A percentile compares a stretch with the other conserved stretches of the same genome.
Conservation (phyloP, 2,329 filamentous ascomycete species). For the Orbilia brochopaga region DNA sequence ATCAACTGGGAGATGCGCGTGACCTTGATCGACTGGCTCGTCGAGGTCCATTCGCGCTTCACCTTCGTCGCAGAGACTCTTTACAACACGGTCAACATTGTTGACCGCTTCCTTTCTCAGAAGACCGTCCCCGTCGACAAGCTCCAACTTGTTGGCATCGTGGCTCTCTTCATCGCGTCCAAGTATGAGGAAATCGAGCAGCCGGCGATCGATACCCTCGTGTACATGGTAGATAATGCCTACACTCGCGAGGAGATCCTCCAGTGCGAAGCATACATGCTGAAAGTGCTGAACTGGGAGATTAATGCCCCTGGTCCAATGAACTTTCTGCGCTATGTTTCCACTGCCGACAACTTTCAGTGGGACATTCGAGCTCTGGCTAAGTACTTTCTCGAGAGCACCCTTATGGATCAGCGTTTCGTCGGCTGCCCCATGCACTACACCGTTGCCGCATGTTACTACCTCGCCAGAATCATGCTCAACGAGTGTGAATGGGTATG, state of each 20-base stretch:
- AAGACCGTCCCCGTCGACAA: constrained; percentile 96
- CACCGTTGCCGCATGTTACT: constrained; percentile 88
- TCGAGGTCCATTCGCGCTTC: constrained; percentile 94
- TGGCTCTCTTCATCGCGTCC: constrained; percentile 90
- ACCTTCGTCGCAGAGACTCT: constrained; percentile 89
- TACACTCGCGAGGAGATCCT: constrained; percentile 85
- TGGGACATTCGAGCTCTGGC: constrained; percentile 91
- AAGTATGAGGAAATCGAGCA: constrained; percentile 99
- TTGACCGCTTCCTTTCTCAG: constrained; percentile 91
- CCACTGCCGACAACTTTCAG: constrained; percentile 98
- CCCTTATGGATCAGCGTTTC: constrained; percentile 97
- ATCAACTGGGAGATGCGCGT: constrained; percentile 99
- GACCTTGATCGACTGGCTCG: constrained; percentile 96
- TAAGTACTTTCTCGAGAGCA: constrained; percentile 97
- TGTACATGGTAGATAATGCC: constrained; percentile 95
- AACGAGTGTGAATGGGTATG: constrained; percentile 93
- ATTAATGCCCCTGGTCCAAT: constrained; percentile 98
- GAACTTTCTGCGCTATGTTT: constrained; percentile 95
- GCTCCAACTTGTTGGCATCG: constrained; percentile 93
- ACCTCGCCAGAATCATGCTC: constrained; percentile 84
- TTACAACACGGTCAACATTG: constrained; percentile 93
- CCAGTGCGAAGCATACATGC: constrained; percentile 95
- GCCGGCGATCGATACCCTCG: constrained; percentile 89
- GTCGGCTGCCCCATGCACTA: constrained; percentile 90
- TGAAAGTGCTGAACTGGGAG: constrained; percentile 93